Percentiles rank a stretch among this genome's conserved stretches.
Conservation (phyloP, 164 flowering plant species). For the Magnolia changhungtana region DNA sequence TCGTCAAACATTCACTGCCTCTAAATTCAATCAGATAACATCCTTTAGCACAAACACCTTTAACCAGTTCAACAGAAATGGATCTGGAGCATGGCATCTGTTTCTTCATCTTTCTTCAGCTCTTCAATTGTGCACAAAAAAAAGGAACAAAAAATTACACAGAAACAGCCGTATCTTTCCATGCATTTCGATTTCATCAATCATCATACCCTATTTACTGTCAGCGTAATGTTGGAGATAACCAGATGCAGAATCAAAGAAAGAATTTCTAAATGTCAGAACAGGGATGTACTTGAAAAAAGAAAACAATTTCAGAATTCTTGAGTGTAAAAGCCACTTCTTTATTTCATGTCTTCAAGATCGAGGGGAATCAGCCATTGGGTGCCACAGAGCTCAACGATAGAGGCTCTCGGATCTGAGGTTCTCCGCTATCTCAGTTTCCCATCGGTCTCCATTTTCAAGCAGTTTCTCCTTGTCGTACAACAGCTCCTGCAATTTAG, state of each 20-base stretch:
- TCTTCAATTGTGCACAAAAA: too few species aligned
- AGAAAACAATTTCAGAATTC: background rate
- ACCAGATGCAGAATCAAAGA: background rate
- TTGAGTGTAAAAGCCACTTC: background rate
- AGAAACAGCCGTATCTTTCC: too few species aligned
- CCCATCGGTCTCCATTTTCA: constrained; percentile 98
- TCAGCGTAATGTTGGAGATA: background rate
- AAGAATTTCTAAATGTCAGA: background rate
- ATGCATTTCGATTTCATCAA: too few species aligned
- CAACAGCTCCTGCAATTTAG: constrained; percentile 66
- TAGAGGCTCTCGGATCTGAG: constrained; percentile 94
- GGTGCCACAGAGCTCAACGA: constrained; percentile 39
- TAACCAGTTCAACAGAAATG: too few species aligned
- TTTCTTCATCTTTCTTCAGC: too few species aligned
- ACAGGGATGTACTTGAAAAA: background rate
- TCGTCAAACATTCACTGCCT: too few species aligned
- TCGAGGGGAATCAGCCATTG: background rate
- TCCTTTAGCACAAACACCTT: too few species aligned
- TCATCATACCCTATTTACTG: too few species aligned
- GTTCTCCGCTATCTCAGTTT: constrained; percentile 98
- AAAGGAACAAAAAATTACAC: too few species aligned
- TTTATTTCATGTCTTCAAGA: background rate
- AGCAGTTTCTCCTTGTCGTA: constrained; percentile 98
- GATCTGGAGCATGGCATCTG: too few species aligned
- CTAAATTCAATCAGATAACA: too few species aligned